Conservation (phyloP, 257 asterid species). For the Verbascum thapsus region DNA sequence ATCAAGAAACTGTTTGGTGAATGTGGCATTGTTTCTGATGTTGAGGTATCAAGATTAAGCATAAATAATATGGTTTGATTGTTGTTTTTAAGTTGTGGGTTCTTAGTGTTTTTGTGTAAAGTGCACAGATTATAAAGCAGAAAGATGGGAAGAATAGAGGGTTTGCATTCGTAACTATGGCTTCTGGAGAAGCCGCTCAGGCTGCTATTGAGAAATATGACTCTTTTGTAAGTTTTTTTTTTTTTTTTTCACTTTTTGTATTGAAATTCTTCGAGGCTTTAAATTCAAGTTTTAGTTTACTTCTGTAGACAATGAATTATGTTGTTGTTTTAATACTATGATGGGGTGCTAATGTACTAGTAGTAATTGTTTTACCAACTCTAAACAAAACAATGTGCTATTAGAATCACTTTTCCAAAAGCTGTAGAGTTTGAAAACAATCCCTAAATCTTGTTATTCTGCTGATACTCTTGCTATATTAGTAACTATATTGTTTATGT, state of each 20-base stretch:
- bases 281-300: too few species aligned
- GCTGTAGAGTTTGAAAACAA: too few species aligned
- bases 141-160: constrained; percentile 84
- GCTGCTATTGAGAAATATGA: constrained; percentile 69
- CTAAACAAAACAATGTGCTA: too few species aligned
- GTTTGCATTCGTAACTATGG: constrained; percentile 87
- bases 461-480: constrained; percentile 1
- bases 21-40: constrained; percentile 78
- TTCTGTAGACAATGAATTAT: background rate
- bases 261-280: constrained; percentile 21
- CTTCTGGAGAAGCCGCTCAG: constrained; percentile 76
- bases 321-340: background rate
- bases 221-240: constrained; percentile 70
- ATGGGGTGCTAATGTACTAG: too few species aligned
- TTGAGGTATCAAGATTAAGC: constrained; percentile 66
- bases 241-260: constrained; percentile 12
- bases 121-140: constrained; percentile 74
- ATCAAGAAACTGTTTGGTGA: constrained; percentile 73
- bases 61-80: too few species aligned
- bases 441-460: background rate
- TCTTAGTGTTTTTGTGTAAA: constrained; percentile 26
- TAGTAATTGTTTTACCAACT: too few species aligned
- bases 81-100: too few species aligned
- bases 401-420: too few species aligned
- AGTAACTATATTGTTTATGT: too few species aligned